These are phyloP conservation scores for Rickenella mellea DNA, from an alignment of 768 basidiomycete genomes.

Conservation along the genomic window DNA sequence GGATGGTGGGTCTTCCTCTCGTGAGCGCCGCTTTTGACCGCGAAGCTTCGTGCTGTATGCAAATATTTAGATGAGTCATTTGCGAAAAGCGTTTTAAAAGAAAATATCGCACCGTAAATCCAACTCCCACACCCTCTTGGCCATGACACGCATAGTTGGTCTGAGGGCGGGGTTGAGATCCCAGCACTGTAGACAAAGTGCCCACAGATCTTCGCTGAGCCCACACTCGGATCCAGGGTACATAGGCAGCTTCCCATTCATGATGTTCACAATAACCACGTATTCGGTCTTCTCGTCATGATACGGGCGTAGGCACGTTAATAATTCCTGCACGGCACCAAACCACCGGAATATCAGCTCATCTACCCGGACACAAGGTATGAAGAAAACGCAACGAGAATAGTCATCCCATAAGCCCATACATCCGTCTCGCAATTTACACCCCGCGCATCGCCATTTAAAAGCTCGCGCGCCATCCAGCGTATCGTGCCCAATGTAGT, in stretches of 20 bases:
- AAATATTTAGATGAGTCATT: neutral
- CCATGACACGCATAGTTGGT: neutral
- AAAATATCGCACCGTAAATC: neutral
- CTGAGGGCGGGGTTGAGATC: neutral
- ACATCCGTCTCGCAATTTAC: slow-evolving; percentile 1
- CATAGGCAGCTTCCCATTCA: neutral
- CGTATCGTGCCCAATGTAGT: neutral
- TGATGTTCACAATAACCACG: neutral
- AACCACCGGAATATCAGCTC: neutral
- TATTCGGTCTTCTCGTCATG: neutral
- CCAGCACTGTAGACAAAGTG: neutral
- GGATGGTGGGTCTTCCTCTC: neutral
- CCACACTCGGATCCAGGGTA: neutral
- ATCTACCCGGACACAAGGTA: neutral
- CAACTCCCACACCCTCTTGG: neutral
- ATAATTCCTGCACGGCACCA: neutral
- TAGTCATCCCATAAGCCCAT: slow-evolving; percentile 4
- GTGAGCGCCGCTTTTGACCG: neutral
- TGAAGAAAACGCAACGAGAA: no score
- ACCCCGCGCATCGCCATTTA: neutral
- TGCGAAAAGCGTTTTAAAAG: neutral
- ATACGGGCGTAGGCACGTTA: slow-evolving; percentile 3
- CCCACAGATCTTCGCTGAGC: neutral
- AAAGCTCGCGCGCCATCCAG: slow-evolving; percentile 6
- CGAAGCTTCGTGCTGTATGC: slow-evolving; percentile 2